Evolutionary conservation across 1,139 yeast genomes (phyloP).

Genomic region (Scheffersomyces parashehatae): DNA sequence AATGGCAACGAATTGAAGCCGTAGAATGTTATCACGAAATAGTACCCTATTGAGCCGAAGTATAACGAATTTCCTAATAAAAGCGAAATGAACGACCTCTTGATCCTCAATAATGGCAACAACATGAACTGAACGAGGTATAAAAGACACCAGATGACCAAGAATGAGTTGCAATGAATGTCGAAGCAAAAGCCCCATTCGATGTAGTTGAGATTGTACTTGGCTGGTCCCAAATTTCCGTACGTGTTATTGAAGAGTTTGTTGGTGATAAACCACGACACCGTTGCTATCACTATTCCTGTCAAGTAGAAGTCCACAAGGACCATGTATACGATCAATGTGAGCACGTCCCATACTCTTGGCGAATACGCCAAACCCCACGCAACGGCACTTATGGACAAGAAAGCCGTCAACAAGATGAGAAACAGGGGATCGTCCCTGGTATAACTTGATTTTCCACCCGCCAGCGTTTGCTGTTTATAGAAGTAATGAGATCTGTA

Average conservation of each 20-base stretch:
- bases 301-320: slow-evolving; percentile 74
- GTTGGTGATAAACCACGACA: slow-evolving; percentile 73
- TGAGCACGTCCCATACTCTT: slow-evolving; percentile 56
- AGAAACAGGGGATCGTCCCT: slow-evolving; percentile 92
- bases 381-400: slow-evolving; percentile 75
- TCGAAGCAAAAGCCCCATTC: slow-evolving; percentile 97
- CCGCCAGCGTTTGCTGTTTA: slow-evolving; percentile 32
- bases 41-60: slow-evolving; percentile 69
- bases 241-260: slow-evolving; percentile 52
- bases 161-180: slow-evolving; percentile 85
- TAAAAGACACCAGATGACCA: slow-evolving; percentile 75
- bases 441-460: slow-evolving; percentile 55
- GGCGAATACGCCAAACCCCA: slow-evolving; percentile 90
- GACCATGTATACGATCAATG: slow-evolving; percentile 79
- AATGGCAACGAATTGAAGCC: slow-evolving; percentile 88
- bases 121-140: slow-evolving; percentile 77
- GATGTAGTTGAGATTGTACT: slow-evolving; percentile 51
- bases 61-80: slow-evolving; percentile 79
- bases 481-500: slow-evolving; percentile 81
- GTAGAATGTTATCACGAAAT: slow-evolving; percentile 77
- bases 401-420: slow-evolving; percentile 62
- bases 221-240: slow-evolving; percentile 29
- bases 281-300: slow-evolving; percentile 68
- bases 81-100: slow-evolving; percentile 60
- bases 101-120: slow-evolving; percentile 67